Conservation (phyloP, 2,329 filamentous ascomycete genomes). For the Karstenula rhodostoma region DNA sequence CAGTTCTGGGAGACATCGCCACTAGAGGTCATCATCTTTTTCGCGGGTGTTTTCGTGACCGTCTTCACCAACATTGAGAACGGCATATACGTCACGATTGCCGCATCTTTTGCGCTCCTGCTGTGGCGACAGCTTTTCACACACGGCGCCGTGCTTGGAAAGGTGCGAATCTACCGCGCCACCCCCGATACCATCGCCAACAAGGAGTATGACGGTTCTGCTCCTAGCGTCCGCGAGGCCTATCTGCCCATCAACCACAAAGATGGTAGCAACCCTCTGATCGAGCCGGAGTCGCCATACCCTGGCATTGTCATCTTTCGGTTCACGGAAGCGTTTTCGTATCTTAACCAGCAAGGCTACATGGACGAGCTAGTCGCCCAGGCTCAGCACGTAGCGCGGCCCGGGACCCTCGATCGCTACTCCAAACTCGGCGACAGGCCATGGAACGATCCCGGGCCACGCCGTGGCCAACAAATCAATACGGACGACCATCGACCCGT, state of each 20-base stretch:
- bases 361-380: constrained; percentile 70
- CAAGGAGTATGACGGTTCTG: constrained; percentile 27
- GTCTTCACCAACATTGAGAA: constrained; percentile 89
- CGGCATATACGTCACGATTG: constrained; percentile 88
- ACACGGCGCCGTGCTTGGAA: constrained; percentile 78
- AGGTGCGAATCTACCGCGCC: constrained; percentile 83
- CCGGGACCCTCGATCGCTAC: constrained; percentile 75
- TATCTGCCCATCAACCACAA: constrained; percentile 78
- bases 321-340: constrained; percentile 95
- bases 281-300: constrained; percentile 81
- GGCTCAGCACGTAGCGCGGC: constrained; percentile 70
- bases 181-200: constrained; percentile 76
- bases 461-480: constrained; percentile 60
- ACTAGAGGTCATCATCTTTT: constrained; percentile 90
- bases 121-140: constrained; percentile 86
- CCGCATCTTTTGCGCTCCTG: constrained; percentile 77
- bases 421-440: constrained; percentile 73
- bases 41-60: constrained; percentile 88
- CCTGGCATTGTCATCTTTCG: constrained; percentile 96
- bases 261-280: constrained; percentile 89
- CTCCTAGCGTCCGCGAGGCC: constrained; percentile 34
- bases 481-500: constrained; percentile 66
- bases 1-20: constrained; percentile 96
- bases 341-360: constrained; percentile 90
- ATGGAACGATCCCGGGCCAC: constrained; percentile 92